phyloP scores from a whole-genome alignment of 371 early-diverging fungal genomes.

The Synchytrium microbalum region DNA sequence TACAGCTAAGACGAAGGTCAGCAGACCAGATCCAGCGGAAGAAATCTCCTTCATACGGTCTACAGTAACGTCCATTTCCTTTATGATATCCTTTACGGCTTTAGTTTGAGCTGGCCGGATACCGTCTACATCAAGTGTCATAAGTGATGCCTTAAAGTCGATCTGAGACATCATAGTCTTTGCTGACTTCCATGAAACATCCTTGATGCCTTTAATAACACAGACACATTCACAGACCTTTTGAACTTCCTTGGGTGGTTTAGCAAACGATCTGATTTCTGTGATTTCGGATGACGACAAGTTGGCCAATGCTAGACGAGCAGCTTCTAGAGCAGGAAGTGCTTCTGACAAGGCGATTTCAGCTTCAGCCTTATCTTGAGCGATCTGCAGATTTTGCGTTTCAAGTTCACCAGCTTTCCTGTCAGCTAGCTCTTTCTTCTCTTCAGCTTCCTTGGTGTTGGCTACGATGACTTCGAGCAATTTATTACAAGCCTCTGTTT shows the following conservation, averaged over 20 bases:
- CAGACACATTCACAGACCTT: conserved; percentile 59
- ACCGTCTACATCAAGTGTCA: conserved; percentile 42
- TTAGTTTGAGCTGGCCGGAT: conserved; percentile 47
- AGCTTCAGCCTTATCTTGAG: conserved; percentile 56
- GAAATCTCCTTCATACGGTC: conserved; percentile 52
- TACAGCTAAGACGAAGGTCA: conserved; percentile 50
- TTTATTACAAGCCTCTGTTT: conserved; percentile 51
- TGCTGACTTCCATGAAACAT: conserved; percentile 55
- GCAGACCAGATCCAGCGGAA: conserved; percentile 47
- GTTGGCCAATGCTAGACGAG: conserved; percentile 44
- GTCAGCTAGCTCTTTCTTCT: conserved; percentile 47
- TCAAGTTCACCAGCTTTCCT: conserved; percentile 49
- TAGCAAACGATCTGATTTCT: conserved; percentile 53
- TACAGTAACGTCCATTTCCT: conserved; percentile 49
- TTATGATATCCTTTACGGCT: conserved; percentile 41
- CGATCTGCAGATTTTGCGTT: conserved; percentile 47
- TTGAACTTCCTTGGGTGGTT: conserved; percentile 55
- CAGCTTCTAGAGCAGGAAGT: conserved; percentile 49
- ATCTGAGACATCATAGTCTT: conserved; percentile 56
- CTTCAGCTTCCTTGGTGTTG: conserved; percentile 48
- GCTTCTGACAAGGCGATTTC: conserved; percentile 54
- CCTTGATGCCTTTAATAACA: conserved; percentile 51
- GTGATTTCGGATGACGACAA: conserved; percentile 52
- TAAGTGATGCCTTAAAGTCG: conserved; percentile 48
- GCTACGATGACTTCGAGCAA: conserved; percentile 49